Base-by-base conservation (phyloP, 768 basidiomycete species). In the Boletus subcaerulescens region DNA sequence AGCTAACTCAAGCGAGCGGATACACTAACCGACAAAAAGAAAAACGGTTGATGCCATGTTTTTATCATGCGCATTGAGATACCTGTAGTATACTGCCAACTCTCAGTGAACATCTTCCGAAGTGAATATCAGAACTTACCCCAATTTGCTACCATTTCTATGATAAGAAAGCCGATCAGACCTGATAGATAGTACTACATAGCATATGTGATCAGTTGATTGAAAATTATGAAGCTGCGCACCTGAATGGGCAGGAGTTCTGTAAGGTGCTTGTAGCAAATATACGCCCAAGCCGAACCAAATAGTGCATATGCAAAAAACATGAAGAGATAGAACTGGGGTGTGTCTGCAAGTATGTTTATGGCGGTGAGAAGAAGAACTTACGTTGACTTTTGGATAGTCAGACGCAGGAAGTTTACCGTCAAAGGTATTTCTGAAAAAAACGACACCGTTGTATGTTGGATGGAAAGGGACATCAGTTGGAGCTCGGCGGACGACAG, bases 121-220 rank as follows among this genome's bases (percentile, higher is more conserved):
- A 33, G n/a, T 5, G 17, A 17, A 44, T 36, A 9, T 32, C 17
- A 50, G 46, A 18, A 71, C 80, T 55, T 55, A 87, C 91, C 88
- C 85, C 88, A 94, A 65, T 89, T 90, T 8, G 91, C 91, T 17
- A 96, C 76, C 91, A 97, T 98, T 70, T 99, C 97, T 59, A 98
- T 83, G 48, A 96, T 79, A 55, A 98, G 77, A 67, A 98, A 84
- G 22, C 80, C 86, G 48, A 96, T 81, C 20, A 95, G 84, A 50
- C 89, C 86, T 14, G 96, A 93, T 39, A 99, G 79, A 74, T 98
- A 99, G 69, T 93, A 86, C 89, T 98, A 4, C 39, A 36, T 22
- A 48, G 31, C 17, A 50, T 12, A 47, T 35, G 33, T 13, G 31
- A 59, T 56, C 52, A 56, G 50, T 4, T 15, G 36, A 43, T 32